phyloP scores from a whole-genome alignment of 176 grass and related monocot species.

The Juncus effusus region DNA sequence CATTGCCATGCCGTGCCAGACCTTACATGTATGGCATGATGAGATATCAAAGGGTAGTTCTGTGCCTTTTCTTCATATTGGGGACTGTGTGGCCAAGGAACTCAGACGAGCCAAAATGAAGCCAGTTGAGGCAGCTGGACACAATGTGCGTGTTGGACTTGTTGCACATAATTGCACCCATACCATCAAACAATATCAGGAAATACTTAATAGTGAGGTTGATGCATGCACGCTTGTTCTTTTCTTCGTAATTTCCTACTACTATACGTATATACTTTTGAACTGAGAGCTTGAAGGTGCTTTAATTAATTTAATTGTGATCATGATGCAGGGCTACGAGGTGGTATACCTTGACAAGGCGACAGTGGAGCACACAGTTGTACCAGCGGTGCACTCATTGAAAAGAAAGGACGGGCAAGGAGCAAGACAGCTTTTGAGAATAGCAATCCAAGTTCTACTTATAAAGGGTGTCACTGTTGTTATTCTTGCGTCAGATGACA shows the following conservation, averaged over 20 bases:
- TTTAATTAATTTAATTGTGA: too few relatives aligned
- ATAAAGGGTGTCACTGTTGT: conserved; percentile 61
- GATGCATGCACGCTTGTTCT: not conserved
- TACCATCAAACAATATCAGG: conserved; percentile 31
- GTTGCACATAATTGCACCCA: conserved; percentile 32
- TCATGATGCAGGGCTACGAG: conserved; percentile 54
- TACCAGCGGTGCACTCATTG: conserved; percentile 50
- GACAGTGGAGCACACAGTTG: conserved; percentile 59
- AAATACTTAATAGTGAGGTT: conserved; percentile 61
- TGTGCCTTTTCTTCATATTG: conserved; percentile 50
- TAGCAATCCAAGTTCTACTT: conserved; percentile 71
- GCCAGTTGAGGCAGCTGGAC: conserved; percentile 51
- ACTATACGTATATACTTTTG: too few relatives aligned
- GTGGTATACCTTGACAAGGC: conserved; percentile 55
- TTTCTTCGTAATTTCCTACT: not conserved
- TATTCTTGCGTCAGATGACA: conserved; percentile 63
- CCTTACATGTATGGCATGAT: conserved; percentile 52
- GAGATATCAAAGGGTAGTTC: conserved; percentile 57
- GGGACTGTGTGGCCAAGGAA: conserved; percentile 59
- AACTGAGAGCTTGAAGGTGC: too few relatives aligned
- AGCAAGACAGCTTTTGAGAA: conserved; percentile 57
- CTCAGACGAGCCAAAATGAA: conserved; percentile 50
- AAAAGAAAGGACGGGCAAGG: conserved; percentile 67
- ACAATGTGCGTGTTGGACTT: conserved; percentile 63
- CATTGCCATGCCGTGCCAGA: conserved; percentile 74